Base-by-base conservation (phyloP, 306 rosid species). In the Begonia loranthoides region DNA sequence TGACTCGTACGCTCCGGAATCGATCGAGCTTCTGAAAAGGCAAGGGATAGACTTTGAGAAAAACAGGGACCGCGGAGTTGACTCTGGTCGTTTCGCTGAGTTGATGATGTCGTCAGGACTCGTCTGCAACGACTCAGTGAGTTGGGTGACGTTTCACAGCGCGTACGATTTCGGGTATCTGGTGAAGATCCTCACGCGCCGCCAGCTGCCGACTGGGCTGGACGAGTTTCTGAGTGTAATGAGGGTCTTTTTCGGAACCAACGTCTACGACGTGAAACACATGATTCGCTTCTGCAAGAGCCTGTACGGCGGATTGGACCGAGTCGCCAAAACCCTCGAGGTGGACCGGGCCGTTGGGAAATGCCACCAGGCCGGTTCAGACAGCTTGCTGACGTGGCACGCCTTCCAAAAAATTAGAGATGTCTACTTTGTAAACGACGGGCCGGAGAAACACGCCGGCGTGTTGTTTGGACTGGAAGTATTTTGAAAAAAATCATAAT, bases 361-460 rank as follows among this genome's bases (percentile, higher is more conserved):
- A n/a, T 77, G 80, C 57, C 96, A 87, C 40, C 94, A 87, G 52
- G 96, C 94, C 62, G 94, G 87, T 13, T 87, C 94, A 0, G 96
- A 87, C 41, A 77, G 89, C 57, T 44, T 87, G 70, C 63, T 87
- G 62, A 87, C 94, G 4, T 82, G 82, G 89, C 96, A 82, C 2
- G 72, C 87, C 0, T 82, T 82, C 43, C 73, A 80, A 66, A 82
- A 69, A 14, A 75, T 82, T 74, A 65, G 74, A 55, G 84, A 83
- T 16, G 12, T 76, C 21, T 83, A 68, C 19, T 87, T 82, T 48
- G 58, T 48, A 1, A 56, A 50, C 11, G 74, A 63, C 36, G 80
- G 72, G 33, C 70, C 80, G 36, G 75, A 71, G 9, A 65, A 67
- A 12, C 82, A 79, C 49, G 94, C 90, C 5, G 94, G 96, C 0